A percentile compares a stretch with the other conserved stretches of the same genome.
Conservation (phyloP, 352 stramenopile species). For the Globisporangium uncinulatum region DNA sequence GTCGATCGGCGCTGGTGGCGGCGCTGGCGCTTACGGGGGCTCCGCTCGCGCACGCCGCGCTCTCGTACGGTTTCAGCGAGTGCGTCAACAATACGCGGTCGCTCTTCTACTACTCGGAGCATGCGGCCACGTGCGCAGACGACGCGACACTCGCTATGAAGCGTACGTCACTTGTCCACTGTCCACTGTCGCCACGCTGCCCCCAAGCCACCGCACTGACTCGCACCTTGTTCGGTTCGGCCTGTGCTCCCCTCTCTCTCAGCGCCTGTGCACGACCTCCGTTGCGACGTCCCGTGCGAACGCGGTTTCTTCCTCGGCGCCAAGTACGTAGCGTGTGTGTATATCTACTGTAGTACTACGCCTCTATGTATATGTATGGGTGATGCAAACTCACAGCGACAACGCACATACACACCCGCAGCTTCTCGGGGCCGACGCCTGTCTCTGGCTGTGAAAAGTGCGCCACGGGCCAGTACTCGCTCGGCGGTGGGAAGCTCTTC, state of each 20-base stretch:
- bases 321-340: slow-evolving; percentile 41
- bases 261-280: slow-evolving; percentile 64
- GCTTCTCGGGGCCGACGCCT: slow-evolving; percentile 46
- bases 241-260: background rate
- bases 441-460: slow-evolving; percentile 73
- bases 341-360: background rate
- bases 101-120: slow-evolving; percentile 70
- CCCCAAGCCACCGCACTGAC: background rate
- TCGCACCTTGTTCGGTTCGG: background rate
- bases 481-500: slow-evolving; percentile 69
- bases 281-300: slow-evolving; percentile 68
- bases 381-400: no score
- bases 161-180: slow-evolving; percentile 22
- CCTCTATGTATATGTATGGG: background rate
- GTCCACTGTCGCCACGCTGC: background rate
- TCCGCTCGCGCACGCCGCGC: slow-evolving; percentile 3
- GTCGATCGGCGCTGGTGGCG: no score
- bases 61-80: slow-evolving; percentile 74
- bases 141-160: slow-evolving; percentile 34
- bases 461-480: slow-evolving; percentile 65
- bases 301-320: slow-evolving; percentile 66
- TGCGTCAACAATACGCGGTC: slow-evolving; percentile 71
- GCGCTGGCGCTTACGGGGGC: background rate
- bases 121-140: slow-evolving; percentile 39
- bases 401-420: slow-evolving; percentile 12